phyloP scores from a whole-genome alignment of 2,329 filamentous ascomycete genomes.

The Penicillium sp. region DNA sequence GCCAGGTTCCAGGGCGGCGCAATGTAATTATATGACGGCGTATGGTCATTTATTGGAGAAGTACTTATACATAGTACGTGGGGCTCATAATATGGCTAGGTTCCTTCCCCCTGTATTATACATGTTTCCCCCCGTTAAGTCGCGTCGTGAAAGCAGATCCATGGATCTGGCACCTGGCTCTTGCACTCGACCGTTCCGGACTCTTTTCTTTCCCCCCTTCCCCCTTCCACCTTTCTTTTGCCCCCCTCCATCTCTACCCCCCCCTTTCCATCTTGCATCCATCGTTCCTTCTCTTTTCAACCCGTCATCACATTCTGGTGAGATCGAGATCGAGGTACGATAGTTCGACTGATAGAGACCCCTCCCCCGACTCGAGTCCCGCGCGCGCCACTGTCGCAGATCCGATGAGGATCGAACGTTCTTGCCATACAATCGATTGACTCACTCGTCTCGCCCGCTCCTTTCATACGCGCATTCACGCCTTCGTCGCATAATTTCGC shows the following conservation, averaged over 20 bases:
- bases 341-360: background rate
- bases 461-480: constrained; percentile 3
- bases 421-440: constrained; percentile 16
- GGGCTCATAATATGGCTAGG: background rate
- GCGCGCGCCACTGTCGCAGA: constrained; percentile 18
- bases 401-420: constrained; percentile 23
- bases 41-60: constrained; percentile 23
- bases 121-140: constrained; percentile 15
- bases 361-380: constrained; percentile 1
- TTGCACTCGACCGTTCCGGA: constrained; percentile 26
- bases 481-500: constrained; percentile 14
- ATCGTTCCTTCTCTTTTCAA: constrained; percentile 13
- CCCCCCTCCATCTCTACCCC: constrained; percentile 23
- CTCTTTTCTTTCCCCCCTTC: constrained; percentile 22
- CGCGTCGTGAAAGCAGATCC: constrained; percentile 28
- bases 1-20: constrained; percentile 17
- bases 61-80: constrained; percentile 9
- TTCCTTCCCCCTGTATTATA: constrained; percentile 7
- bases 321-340: background rate
- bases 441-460: constrained; percentile 15
- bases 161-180: constrained; percentile 29
- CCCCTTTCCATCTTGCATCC: constrained; percentile 18
- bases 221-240: constrained; percentile 19
- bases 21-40: constrained; percentile 12
- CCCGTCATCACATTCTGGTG: constrained; percentile 7